Base-by-base conservation (phyloP, 139 green algal genomes). In the Chlamydomonas incerta region DNA sequence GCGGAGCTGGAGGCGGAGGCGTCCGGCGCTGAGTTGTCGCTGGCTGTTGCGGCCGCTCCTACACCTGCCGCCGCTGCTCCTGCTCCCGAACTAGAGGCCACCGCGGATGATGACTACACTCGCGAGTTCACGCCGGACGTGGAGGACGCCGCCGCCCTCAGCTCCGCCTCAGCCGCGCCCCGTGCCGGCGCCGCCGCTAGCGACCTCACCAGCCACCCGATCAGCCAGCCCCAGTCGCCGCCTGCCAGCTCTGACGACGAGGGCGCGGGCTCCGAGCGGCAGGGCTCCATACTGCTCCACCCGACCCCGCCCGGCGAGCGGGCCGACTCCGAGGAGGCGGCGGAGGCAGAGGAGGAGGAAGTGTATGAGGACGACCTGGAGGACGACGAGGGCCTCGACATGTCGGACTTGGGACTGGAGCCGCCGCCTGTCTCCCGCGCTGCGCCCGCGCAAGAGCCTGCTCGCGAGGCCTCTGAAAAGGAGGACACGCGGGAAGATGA, bases 181-280 rank as follows among this genome's bases (percentile, higher is more conserved):
- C 41, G 41, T 8, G 41, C n/a, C 15, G n/a, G n/a, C 57, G 29
- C 62, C 62, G 73, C 21, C 52, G 73, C 4, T 4, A 33, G 17
- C 37, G n/a, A 68, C 34, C 17, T 31, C 35, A n/a, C 11, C 17
- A 83, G 76, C 63, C 76, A 83, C n/a, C 76, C 76, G 41, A 83
- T 83, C 76, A 83, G 76, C 63, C 76, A 83, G 76, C 63, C 76
- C 15, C 29, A 65, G 0, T 66, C 63, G 4, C 75, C 75, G 26
- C 60, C 75, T 17, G 55, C 33, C 24, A 21, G 28, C 74, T 81
- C 74, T 21, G 52, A 69, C 23, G 57, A 70, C 24, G 74, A 71
- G 15, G 60, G 60, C 23, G 17, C 55, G 11, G 55, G 18, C 17
- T 21, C 55, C 55, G 20, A 60, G 55, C 18, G 18, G 8, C 18